phyloP scores from a whole-genome alignment of 768 basidiomycete species.

The Phylloporus sp. region DNA sequence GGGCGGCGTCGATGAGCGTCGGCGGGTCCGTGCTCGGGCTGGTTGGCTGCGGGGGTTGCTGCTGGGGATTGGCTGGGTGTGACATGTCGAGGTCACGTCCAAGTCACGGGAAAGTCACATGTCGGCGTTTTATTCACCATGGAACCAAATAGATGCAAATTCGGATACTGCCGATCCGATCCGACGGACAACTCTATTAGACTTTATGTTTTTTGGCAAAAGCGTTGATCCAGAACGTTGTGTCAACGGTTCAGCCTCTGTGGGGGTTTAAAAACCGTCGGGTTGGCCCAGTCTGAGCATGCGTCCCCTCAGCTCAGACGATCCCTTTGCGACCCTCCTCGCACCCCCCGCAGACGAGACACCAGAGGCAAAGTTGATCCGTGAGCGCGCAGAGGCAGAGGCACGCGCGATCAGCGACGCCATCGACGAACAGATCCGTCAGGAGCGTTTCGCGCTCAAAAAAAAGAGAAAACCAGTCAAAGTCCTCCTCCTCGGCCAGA shows the following conservation, averaged over 20 bases:
- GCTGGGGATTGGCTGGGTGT: constrained; percentile 1
- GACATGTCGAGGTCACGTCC: not conserved
- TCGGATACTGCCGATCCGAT: not conserved
- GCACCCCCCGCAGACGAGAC: constrained; percentile 67
- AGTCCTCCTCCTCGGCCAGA: constrained; percentile 70
- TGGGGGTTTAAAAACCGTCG: too few species aligned
- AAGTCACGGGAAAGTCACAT: constrained; percentile 45
- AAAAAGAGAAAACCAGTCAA: constrained; percentile 69
- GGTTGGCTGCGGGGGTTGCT: constrained; percentile 8
- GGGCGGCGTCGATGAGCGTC: constrained; percentile 43
- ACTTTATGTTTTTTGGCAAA: too few species aligned
- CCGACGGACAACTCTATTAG: too few species aligned
- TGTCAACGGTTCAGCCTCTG: too few species aligned
- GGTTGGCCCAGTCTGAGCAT: too few species aligned
- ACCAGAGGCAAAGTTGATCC: constrained; percentile 46
- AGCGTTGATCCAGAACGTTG: not conserved
- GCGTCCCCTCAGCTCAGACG: constrained; percentile 42
- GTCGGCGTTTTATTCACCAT: constrained; percentile 32
- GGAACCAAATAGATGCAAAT: constrained; percentile 33
- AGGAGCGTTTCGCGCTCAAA: constrained; percentile 54
- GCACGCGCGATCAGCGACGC: constrained; percentile 64
- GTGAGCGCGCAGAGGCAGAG: constrained; percentile 60
- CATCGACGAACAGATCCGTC: constrained; percentile 71
- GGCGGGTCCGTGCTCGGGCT: not conserved
- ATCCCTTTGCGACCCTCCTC: constrained; percentile 58